phyloP scores from a whole-genome alignment of 768 basidiomycete genomes.

The Rhizopogon rudus region DNA sequence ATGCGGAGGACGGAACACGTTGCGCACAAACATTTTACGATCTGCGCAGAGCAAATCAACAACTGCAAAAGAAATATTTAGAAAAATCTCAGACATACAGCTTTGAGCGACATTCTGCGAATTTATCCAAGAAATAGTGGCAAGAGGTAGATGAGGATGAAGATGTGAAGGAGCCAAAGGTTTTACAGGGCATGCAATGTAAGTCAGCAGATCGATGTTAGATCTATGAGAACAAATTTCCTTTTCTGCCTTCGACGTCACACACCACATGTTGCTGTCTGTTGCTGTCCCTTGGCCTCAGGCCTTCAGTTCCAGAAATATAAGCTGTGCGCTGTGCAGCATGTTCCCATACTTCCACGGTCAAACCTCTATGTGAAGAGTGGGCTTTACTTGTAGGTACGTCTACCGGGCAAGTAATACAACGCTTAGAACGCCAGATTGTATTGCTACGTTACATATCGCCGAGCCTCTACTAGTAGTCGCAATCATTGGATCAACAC shows the following conservation, averaged over 20 bases:
- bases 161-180: neutral
- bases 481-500: neutral
- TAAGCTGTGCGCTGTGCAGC: neutral
- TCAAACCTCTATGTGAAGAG: neutral
- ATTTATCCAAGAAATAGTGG: neutral
- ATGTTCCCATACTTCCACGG: neutral
- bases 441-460: neutral
- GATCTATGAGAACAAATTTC: constrained; percentile 3
- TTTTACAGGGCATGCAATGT: neutral
- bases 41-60: constrained; percentile 25
- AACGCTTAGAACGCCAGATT: neutral
- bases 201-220: neutral
- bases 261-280: neutral
- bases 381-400: neutral
- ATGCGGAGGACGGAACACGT: neutral
- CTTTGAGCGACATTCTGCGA: constrained; percentile 66
- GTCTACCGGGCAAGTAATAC: neutral
- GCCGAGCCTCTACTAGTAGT: neutral
- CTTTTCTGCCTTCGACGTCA: constrained; percentile 1
- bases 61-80: neutral
- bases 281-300: no score
- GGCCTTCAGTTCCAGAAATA: no score
- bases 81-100: constrained; percentile 41
- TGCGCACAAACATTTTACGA: constrained; percentile 52
- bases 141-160: constrained; percentile 3